These are phyloP conservation scores for Colletotrichum caudatum DNA, from an alignment of 2,329 filamentous ascomycete species.

Conservation along the genomic window DNA sequence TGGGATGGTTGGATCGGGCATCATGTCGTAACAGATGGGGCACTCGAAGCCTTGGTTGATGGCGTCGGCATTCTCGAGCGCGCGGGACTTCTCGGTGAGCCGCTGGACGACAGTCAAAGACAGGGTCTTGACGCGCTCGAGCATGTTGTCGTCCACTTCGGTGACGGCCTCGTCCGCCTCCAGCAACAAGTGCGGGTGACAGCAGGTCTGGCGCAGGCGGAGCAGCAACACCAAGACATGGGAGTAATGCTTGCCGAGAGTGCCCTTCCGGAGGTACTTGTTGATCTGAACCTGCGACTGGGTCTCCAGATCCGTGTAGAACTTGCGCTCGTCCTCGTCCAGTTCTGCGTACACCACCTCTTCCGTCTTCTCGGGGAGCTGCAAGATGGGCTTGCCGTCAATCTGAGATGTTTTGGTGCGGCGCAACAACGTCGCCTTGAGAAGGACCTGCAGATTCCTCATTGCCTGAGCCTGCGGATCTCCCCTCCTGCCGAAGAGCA, in stretches of 20 bases:
- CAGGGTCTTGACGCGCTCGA: conserved; percentile 73
- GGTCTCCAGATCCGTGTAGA: conserved; percentile 76
- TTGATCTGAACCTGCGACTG: conserved; percentile 79
- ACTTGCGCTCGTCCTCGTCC: conserved; percentile 70
- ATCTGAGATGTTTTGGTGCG: conserved; percentile 84
- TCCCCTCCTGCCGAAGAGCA: conserved; percentile 51
- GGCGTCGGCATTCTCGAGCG: conserved; percentile 52
- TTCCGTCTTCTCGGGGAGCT: conserved; percentile 74
- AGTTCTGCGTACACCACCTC: conserved; percentile 74
- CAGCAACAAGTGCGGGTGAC: conserved; percentile 78
- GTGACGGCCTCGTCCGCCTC: conserved; percentile 57
- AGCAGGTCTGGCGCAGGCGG: conserved; percentile 83
- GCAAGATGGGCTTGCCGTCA: conserved; percentile 81
- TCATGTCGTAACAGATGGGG: conserved; percentile 83
- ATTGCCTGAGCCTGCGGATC: conserved; percentile 74
- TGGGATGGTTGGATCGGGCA: conserved; percentile 80
- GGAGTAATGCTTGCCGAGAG: conserved; percentile 79
- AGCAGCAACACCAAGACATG: conserved; percentile 84
- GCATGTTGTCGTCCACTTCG: conserved; percentile 62
- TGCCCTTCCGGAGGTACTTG: conserved; percentile 77
- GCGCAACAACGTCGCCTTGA: conserved; percentile 85
- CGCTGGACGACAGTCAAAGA: conserved; percentile 71
- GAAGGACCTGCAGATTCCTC: conserved; percentile 76
- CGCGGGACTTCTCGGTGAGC: conserved; percentile 57
- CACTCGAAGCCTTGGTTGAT: conserved; percentile 73